A percentile compares a stretch with the other conserved stretches of the same genome.
These are phyloP conservation scores for Schizochytrium sp. DNA, from an alignment of 108 stramenopile genomes.

Conservation along the genomic window DNA sequence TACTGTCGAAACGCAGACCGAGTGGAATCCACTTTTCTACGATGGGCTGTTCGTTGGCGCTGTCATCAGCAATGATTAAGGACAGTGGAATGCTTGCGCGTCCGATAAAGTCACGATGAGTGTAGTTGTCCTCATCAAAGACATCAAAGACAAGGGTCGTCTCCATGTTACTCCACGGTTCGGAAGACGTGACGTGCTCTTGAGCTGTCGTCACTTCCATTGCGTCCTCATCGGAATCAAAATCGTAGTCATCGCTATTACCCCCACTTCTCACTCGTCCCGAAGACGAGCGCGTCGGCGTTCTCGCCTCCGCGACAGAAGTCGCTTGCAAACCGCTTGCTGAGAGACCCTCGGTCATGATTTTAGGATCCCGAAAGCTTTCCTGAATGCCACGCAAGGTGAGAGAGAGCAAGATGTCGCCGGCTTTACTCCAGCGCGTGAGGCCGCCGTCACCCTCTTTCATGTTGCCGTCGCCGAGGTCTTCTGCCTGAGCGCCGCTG, in stretches of 20 bases:
- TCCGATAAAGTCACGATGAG: neutral
- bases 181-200: neutral
- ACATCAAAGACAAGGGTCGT: neutral
- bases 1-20: neutral
- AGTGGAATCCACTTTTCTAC: neutral
- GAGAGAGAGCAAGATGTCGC: neutral
- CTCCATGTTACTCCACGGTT: neutral
- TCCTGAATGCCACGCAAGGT: neutral
- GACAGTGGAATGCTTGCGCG: neutral
- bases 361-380: neutral
- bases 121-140: conserved; percentile 11
- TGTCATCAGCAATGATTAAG: neutral
- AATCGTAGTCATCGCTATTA: neutral
- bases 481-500: neutral
- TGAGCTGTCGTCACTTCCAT: neutral
- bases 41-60: neutral
- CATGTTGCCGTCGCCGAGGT: neutral
- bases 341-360: neutral
- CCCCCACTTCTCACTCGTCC: neutral
- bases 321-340: neutral
- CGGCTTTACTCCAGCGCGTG: neutral
- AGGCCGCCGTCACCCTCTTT: neutral
- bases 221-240: neutral
- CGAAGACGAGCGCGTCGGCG: too few relatives aligned
- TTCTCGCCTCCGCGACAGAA: too few relatives aligned